phyloP scores from a whole-genome alignment of 208 protist genomes.

The Naegleria gruberi region DNA sequence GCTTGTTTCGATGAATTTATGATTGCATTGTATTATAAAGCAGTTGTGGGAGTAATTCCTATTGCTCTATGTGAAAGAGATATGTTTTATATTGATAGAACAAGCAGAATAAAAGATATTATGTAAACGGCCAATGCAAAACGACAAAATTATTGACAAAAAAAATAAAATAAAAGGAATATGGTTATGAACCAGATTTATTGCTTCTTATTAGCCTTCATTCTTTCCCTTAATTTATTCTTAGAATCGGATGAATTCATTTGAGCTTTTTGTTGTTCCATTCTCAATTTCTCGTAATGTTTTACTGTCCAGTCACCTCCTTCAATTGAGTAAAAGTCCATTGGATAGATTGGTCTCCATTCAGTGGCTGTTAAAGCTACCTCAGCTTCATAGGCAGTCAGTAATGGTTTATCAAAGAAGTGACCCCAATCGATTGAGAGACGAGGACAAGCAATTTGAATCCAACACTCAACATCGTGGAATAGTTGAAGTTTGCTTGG shows the following conservation, averaged over 20 bases:
- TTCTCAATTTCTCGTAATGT: constrained; percentile 40
- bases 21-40: no score
- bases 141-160: no score
- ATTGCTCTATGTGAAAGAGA: no score
- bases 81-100: no score
- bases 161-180: no score
- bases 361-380: constrained; percentile 71
- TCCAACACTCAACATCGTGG: constrained; percentile 81
- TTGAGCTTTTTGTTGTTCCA: neutral
- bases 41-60: no score
- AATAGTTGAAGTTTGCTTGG: constrained; percentile 82
- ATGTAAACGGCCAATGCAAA: no score
- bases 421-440: constrained; percentile 98
- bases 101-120: no score
- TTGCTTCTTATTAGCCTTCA: neutral
- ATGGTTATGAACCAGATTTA: no score
- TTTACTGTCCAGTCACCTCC: constrained; percentile 88
- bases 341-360: constrained; percentile 83
- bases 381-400: constrained; percentile 92
- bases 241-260: neutral
- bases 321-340: constrained; percentile 91
- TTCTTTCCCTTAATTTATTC: neutral
- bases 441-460: constrained; percentile 93
- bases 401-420: constrained; percentile 85
- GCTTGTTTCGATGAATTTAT: no score